These are phyloP conservation scores for Cicer cuneatum DNA, from an alignment of 306 rosid species.

Conservation along the genomic window DNA sequence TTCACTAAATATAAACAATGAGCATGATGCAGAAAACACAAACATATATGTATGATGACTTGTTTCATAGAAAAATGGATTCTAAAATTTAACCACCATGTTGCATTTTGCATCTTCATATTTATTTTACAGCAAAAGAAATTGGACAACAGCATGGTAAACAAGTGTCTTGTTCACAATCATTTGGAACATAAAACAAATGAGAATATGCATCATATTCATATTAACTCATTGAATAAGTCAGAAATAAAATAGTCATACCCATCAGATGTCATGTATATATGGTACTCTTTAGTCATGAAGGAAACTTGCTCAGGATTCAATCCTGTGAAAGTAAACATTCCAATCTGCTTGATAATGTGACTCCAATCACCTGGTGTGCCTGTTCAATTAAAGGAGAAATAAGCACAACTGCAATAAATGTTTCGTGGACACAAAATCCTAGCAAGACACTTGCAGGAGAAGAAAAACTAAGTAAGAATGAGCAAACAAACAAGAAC, in stretches of 20 bases:
- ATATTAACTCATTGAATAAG: conserved; percentile 36
- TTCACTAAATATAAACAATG: background rate
- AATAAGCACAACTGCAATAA: background rate
- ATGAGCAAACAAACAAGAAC: conserved; percentile 20
- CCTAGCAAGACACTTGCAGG: conserved; percentile 4
- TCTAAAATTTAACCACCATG: background rate
- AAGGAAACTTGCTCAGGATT: conserved; percentile 84
- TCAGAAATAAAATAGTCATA: conserved; percentile 45
- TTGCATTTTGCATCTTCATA: background rate
- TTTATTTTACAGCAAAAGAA: background rate
- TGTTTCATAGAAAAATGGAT: conserved; percentile 1
- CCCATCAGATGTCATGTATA: conserved; percentile 99
- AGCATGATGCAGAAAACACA: background rate
- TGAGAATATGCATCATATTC: background rate
- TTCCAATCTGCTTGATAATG: conserved; percentile 96
- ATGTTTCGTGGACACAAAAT: background rate
- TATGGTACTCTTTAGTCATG: conserved; percentile 91
- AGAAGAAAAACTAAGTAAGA: conserved; percentile 8
- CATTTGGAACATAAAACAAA: background rate
- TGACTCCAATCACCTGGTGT: conserved; percentile 99
- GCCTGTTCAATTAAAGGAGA: conserved; percentile 55
- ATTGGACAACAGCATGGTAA: background rate
- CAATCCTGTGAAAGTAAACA: conserved; percentile 98
- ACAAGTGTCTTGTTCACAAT: background rate
- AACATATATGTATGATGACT: background rate